These are phyloP conservation scores for Mycena citricolor DNA, from an alignment of 1,284 basidiomycete species.

Conservation along the genomic window DNA sequence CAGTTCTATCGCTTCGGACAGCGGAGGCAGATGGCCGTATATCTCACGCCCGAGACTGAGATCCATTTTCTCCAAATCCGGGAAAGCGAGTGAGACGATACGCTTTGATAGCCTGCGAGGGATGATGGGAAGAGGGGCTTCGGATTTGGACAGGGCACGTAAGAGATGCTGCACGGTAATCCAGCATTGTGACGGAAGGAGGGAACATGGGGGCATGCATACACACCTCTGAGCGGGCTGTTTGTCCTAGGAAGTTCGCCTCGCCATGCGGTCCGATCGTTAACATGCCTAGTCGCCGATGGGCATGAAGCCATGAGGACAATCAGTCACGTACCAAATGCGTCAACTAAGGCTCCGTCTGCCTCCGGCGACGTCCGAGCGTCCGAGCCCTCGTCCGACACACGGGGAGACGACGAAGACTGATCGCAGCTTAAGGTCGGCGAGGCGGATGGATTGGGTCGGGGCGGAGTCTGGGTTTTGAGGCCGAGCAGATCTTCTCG, in stretches of 20 bases:
- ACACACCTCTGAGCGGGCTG: conserved; percentile 62
- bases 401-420: conserved; percentile 8
- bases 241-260: conserved; percentile 58
- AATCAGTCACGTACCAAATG: conserved; percentile 48
- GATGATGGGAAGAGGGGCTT: conserved; percentile 19
- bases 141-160: conserved; percentile 30
- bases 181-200: conserved; percentile 5
- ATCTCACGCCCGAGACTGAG: conserved; percentile 39
- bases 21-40: conserved; percentile 44
- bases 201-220: not conserved
- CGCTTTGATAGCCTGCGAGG: conserved; percentile 35
- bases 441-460: conserved; percentile 2
- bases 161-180: conserved; percentile 46
- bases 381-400: conserved; percentile 12
- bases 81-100: conserved; percentile 31
- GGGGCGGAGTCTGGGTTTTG: conserved; percentile 10
- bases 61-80: conserved; percentile 35
- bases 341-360: conserved; percentile 53
- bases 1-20: conserved; percentile 52
- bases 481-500: conserved; percentile 27
- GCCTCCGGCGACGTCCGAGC: conserved; percentile 19
- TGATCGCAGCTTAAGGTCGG: conserved; percentile 4
- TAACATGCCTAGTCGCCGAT: conserved; percentile 48
- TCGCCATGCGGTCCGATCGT: conserved; percentile 55
- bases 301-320: not conserved